These are phyloP conservation scores for Conticribra guillardii DNA, from an alignment of 108 stramenopile genomes.

Conservation along the genomic window DNA sequence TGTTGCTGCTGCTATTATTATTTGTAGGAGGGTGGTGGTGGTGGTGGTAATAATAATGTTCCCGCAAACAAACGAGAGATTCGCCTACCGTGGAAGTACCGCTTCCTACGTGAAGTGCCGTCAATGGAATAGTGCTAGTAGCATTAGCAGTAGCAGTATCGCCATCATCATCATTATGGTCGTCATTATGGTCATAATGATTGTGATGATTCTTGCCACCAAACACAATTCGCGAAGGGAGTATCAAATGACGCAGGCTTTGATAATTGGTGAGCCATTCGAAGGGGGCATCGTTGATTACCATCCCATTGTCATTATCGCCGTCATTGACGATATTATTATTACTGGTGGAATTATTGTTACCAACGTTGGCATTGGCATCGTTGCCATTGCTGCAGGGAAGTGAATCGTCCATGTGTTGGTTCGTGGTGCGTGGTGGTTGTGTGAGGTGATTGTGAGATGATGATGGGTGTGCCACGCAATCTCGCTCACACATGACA, in stretches of 20 bases:
- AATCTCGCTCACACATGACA: too few species aligned
- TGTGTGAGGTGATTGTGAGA: too few species aligned
- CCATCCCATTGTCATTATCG: background rate
- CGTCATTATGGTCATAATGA: background rate
- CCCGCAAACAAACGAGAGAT: conserved; percentile 47
- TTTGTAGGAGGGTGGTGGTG: too few species aligned
- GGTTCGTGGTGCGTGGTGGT: too few species aligned
- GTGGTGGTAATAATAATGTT: too few species aligned
- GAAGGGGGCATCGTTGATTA: conserved; percentile 30
- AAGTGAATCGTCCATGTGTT: too few species aligned
- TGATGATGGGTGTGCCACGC: too few species aligned
- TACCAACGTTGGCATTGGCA: background rate
- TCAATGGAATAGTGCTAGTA: conserved; percentile 6
- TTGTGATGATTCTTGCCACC: background rate
- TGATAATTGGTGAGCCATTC: conserved; percentile 53
- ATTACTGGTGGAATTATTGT: background rate
- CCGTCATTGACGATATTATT: background rate
- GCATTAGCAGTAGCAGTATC: background rate
- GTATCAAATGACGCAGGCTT: conserved; percentile 37
- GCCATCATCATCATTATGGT: background rate
- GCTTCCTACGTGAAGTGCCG: conserved; percentile 78
- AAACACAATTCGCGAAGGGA: conserved; percentile 33
- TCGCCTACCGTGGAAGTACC: conserved; percentile 81
- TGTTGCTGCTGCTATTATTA: background rate
- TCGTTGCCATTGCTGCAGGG: background rate